Conservation (phyloP, 352 stramenopile species). For the Pythium aquatile region DNA sequence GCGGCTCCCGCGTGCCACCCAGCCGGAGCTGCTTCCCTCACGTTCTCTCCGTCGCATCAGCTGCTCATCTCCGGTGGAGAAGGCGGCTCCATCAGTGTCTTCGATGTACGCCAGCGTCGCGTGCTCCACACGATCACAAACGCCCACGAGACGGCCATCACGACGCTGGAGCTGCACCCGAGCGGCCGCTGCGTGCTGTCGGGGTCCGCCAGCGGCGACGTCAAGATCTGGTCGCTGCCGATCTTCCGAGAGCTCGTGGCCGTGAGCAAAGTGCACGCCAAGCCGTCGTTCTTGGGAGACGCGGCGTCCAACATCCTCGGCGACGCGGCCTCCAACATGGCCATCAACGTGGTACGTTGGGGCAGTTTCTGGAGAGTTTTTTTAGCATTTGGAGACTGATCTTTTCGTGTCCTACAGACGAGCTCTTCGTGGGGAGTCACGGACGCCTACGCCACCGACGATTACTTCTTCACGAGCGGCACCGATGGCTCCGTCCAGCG, state of each 20-base stretch:
- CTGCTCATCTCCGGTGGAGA: slow-evolving; percentile 81
- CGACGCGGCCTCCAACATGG: slow-evolving; percentile 81
- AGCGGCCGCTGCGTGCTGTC: slow-evolving; percentile 81
- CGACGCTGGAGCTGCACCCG: slow-evolving; percentile 74
- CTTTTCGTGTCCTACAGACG: slow-evolving; percentile 29
- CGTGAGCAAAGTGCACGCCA: slow-evolving; percentile 73
- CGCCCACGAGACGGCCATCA: slow-evolving; percentile 84
- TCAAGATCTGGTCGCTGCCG: slow-evolving; percentile 88
- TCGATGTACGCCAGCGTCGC: slow-evolving; percentile 86
- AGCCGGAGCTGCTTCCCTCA: slow-evolving; percentile 65
- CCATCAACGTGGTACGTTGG: slow-evolving; percentile 75
- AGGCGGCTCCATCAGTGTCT: slow-evolving; percentile 77
- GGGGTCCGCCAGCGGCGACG: slow-evolving; percentile 74
- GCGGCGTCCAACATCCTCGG: slow-evolving; percentile 74
- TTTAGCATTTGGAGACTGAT: not conserved
- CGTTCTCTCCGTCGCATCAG: slow-evolving; percentile 78
- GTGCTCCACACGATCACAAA: slow-evolving; percentile 82
- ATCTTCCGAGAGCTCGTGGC: slow-evolving; percentile 81
- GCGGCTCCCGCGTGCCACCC: slow-evolving; percentile 72
- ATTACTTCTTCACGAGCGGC: slow-evolving; percentile 83
- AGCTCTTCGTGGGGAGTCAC: slow-evolving; percentile 84
- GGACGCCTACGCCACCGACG: slow-evolving; percentile 71
- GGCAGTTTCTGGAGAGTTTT: not conserved
- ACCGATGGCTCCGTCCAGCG: slow-evolving; percentile 82
- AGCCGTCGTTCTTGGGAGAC: slow-evolving; percentile 77